Base-by-base conservation (phyloP, 306 rosid genomes). In the Lotus japonicus region DNA sequence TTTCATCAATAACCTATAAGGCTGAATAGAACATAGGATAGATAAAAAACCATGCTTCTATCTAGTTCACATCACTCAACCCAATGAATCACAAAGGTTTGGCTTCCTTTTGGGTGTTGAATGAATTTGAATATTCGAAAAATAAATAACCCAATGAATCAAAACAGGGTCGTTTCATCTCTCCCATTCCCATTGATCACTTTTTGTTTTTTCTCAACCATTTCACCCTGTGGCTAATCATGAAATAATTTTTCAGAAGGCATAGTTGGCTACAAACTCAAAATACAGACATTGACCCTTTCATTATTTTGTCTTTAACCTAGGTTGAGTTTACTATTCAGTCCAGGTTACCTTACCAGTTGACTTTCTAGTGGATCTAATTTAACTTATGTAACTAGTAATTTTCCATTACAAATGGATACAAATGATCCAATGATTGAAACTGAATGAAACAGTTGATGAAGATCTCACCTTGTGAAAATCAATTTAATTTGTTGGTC, bases 291-390 rank as follows among this genome's bases (percentile, higher is more conserved):
- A 23, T 51, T 69, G 41, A 43, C 45, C 44, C 36, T 72, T 9
- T 52, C 43, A 9, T 16, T 45, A 12, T 75, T 13, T 33, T 58
- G 16, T 42, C 42, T 64, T 19, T 71, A 65, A 62, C 76, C 51
- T 73, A 91, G 97, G 97, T 91, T 78, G 62, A 57, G 63, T 46
- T 50, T 60, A 28, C 58, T 26, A 33, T 64, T 38, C 72, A 19
- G 41, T 62, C 31, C 31, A 23, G 36, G 58, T 33, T 52, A n/a
- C 46, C 14, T 42, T 58, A 16, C 15, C 51, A 58, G 51, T 58
- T 71, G 45, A 4, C 18, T 12, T 18, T 66, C 4, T 16, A 18
- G 19, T 41, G 45, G 74, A 61, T 61, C 23, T 46, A 38, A 41
- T 68, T 26, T 16, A 63, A 63, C 64, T 14, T 28, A 46, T 38